Conservation (phyloP, 306 rosid species). For the Mimosa bimucronata region DNA sequence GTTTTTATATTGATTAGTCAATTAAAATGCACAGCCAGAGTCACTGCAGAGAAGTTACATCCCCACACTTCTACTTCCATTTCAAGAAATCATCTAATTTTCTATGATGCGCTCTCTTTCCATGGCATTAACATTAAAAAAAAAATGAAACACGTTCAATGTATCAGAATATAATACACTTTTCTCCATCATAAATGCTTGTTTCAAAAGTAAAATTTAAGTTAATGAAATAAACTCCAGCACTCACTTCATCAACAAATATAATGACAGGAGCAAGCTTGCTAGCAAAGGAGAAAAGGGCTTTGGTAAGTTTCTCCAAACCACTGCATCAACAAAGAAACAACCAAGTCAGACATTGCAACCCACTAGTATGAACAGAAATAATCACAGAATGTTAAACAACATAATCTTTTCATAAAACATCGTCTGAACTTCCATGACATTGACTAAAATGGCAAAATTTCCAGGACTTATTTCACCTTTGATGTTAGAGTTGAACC, state of each 20-base stretch:
- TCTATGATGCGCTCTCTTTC: background rate
- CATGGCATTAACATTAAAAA: background rate
- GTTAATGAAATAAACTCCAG: slow-evolving; percentile 26
- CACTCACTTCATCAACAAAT: slow-evolving; percentile 91
- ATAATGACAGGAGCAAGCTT: slow-evolving; percentile 96
- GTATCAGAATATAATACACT: background rate
- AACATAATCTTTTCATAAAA: background rate
- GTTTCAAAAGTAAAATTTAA: slow-evolving; percentile 17
- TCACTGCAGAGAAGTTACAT: background rate
- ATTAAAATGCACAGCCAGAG: background rate
- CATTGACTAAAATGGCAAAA: background rate
- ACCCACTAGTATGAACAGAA: background rate
- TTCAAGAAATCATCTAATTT: slow-evolving; percentile 2
- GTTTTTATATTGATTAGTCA: slow-evolving; percentile 13
- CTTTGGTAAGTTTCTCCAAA: slow-evolving; percentile 96
- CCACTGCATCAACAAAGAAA: slow-evolving; percentile 67
- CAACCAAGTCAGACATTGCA: slow-evolving; percentile 28
- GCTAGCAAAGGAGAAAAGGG: slow-evolving; percentile 97
- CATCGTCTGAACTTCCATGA: background rate
- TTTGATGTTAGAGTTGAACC: slow-evolving; percentile 97
- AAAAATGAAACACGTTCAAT: background rate
- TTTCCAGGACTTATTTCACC: slow-evolving; percentile 49
- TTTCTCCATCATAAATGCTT: background rate
- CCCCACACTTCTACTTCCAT: background rate
- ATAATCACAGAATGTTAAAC: background rate